Conservation (phyloP, 306 rosid species). For the Gynostemma pentaphyllum region DNA sequence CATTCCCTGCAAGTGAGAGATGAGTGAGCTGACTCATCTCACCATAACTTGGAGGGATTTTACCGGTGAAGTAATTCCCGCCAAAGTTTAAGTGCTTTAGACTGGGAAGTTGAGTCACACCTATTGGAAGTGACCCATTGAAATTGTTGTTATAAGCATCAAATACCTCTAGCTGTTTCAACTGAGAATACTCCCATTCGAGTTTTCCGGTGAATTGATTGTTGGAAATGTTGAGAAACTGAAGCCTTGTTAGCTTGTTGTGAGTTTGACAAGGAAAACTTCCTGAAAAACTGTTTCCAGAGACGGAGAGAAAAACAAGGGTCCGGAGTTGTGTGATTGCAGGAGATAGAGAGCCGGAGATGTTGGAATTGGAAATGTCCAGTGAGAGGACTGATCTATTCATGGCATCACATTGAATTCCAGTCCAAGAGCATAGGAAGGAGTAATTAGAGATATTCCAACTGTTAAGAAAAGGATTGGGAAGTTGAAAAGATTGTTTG, state of each 20-base stretch:
- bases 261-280: slow-evolving; percentile 33
- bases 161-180: slow-evolving; percentile 31
- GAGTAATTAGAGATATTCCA: slow-evolving; percentile 53
- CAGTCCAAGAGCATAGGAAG: slow-evolving; percentile 67
- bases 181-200: slow-evolving; percentile 36
- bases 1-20: slow-evolving; percentile 78
- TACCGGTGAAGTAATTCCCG: slow-evolving; percentile 63
- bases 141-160: slow-evolving; percentile 73
- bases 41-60: slow-evolving; percentile 59
- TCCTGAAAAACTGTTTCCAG: slow-evolving; percentile 43
- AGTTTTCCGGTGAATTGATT: slow-evolving; percentile 54
- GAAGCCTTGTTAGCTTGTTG: slow-evolving; percentile 28
- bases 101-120: slow-evolving; percentile 30
- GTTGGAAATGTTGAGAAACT: slow-evolving; percentile 62
- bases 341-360: slow-evolving; percentile 61
- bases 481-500: slow-evolving; percentile 37
- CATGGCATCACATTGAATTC: slow-evolving; percentile 43
- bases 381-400: slow-evolving; percentile 44
- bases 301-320: slow-evolving; percentile 35
- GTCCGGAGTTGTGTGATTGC: slow-evolving; percentile 31
- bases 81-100: slow-evolving; percentile 52
- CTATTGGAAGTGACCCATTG: slow-evolving; percentile 58
- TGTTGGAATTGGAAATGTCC: slow-evolving; percentile 50
- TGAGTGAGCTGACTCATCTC: slow-evolving; percentile 35
- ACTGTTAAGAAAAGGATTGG: slow-evolving; percentile 22